A percentile compares a stretch with the other conserved stretches of the same genome.
Conservation (phyloP, 129 eudicot genomes). For the Tagetes patula region DNA sequence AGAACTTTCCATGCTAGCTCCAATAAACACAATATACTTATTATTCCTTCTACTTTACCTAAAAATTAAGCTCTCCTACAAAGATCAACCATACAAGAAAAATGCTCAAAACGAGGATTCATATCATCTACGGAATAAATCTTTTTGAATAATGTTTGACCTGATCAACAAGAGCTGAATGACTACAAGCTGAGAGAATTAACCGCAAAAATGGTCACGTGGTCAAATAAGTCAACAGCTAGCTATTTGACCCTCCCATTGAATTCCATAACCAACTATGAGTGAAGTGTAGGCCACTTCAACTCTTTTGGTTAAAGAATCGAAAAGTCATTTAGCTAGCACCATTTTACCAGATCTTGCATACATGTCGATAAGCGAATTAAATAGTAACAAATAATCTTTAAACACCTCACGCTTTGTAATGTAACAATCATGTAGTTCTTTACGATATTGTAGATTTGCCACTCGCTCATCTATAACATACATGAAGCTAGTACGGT, state of each 20-base stretch:
- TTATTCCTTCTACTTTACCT: constrained; percentile 44
- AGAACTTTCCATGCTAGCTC: constrained; percentile 49
- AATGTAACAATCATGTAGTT: constrained; percentile 53
- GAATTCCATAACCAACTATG: constrained; percentile 63
- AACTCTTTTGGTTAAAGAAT: constrained; percentile 44
- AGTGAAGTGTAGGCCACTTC: constrained; percentile 68
- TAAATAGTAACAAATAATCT: constrained; percentile 46
- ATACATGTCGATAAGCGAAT: constrained; percentile 67
- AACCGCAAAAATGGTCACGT: constrained; percentile 59
- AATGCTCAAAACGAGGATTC: constrained; percentile 60
- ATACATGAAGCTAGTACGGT: constrained; percentile 57
- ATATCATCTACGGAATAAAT: constrained; percentile 48
- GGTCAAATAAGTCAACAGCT: constrained; percentile 52
- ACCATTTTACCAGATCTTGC: constrained; percentile 62
- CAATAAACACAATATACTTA: constrained; percentile 57
- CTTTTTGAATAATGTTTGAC: constrained; percentile 49
- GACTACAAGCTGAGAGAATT: constrained; percentile 65
- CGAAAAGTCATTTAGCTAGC: constrained; percentile 50
- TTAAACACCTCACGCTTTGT: constrained; percentile 36
- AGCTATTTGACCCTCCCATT: constrained; percentile 52
- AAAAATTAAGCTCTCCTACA: constrained; percentile 61
- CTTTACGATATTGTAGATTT: constrained; percentile 63
- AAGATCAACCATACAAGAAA: constrained; percentile 74
- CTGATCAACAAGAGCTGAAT: constrained; percentile 63
- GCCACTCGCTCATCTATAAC: constrained; percentile 51